Percentiles rank a stretch among this genome's conserved stretches.
Evolutionary conservation across 1,284 basidiomycete species (phyloP).

Genomic region (Cystobasidium slooffiae): DNA sequence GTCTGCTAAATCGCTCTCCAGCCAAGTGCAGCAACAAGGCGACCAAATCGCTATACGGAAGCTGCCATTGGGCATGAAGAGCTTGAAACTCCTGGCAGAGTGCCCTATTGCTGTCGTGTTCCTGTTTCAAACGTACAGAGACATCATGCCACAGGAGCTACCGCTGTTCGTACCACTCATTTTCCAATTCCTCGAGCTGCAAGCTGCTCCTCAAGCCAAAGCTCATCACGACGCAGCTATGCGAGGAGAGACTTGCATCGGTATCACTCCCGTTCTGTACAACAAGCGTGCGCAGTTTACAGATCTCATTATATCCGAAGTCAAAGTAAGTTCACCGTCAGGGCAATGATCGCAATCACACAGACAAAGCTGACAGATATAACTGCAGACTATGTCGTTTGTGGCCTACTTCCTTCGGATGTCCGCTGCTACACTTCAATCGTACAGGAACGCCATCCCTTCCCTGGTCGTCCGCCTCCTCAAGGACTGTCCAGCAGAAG

Average conservation of each 20-base stretch:
- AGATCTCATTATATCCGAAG: constrained; percentile 89
- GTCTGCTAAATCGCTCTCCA: constrained; percentile 40
- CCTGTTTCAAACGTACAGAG: constrained; percentile 78
- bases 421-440: constrained; percentile 69
- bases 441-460: constrained; percentile 81
- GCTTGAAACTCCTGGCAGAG: constrained; percentile 94
- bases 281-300: constrained; percentile 75
- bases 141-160: constrained; percentile 70
- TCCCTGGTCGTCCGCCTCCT: constrained; percentile 81
- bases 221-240: constrained; percentile 79
- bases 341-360: too few relatives aligned
- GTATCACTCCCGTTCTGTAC: constrained; percentile 70
- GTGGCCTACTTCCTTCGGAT: constrained; percentile 87
- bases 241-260: constrained; percentile 79
- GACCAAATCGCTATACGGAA: constrained; percentile 66
- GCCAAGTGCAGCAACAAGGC: constrained; percentile 59
- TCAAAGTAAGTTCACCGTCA: constrained; percentile 68
- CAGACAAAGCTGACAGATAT: constrained; percentile 10
- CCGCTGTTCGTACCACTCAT: constrained; percentile 75
- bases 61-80: constrained; percentile 72
- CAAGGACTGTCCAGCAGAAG: constrained; percentile 90
- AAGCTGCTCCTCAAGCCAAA: constrained; percentile 84
- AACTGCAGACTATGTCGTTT: constrained; percentile 80
- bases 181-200: constrained; percentile 72
- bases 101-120: constrained; percentile 92